A percentile compares a stretch with the other conserved stretches of the same genome.
phyloP scores from a whole-genome alignment of 129 eudicot species.

The Centrapalus pauciflorus region DNA sequence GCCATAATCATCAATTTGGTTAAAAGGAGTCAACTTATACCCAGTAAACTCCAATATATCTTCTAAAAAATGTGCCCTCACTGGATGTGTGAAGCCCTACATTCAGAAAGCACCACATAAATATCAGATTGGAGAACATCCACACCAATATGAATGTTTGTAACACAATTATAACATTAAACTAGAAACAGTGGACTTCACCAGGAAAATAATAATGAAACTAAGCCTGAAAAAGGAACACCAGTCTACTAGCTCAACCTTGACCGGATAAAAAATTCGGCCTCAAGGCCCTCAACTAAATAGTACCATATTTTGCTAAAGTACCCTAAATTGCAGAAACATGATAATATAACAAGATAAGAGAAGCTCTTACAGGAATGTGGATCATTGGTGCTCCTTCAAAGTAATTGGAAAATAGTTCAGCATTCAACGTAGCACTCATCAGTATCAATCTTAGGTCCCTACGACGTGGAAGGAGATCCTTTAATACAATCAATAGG shows the following conservation, averaged over 20 bases:
- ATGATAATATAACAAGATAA: slow-evolving; percentile 1
- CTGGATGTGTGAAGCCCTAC: slow-evolving; percentile 94
- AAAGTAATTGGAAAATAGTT: slow-evolving; percentile 81
- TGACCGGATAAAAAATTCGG: neutral
- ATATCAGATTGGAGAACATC: slow-evolving; percentile 6
- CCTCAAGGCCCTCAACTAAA: slow-evolving; percentile 5
- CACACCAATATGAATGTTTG: slow-evolving; percentile 7
- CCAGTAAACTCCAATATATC: slow-evolving; percentile 91
- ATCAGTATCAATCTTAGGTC: slow-evolving; percentile 91
- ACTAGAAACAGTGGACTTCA: slow-evolving; percentile 1
- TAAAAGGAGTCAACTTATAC: slow-evolving; percentile 84
- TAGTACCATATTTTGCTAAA: neutral
- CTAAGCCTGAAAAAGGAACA: slow-evolving; percentile 11
- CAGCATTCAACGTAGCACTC: slow-evolving; percentile 99
- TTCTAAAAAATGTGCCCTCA: slow-evolving; percentile 85
- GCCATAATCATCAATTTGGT: slow-evolving; percentile 97
- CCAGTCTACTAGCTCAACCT: neutral
- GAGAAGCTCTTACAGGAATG: slow-evolving; percentile 63
- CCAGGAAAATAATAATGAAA: neutral
- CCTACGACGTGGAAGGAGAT: slow-evolving; percentile 87
- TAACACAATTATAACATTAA: neutral
- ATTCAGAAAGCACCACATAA: slow-evolving; percentile 19
- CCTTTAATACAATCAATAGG: slow-evolving; percentile 92
- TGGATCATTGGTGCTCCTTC: slow-evolving; percentile 92
- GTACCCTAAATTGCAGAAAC: neutral